Evolutionary conservation across 371 early-diverging fungal species (phyloP).

Genomic region (Zychaea mexicana): DNA sequence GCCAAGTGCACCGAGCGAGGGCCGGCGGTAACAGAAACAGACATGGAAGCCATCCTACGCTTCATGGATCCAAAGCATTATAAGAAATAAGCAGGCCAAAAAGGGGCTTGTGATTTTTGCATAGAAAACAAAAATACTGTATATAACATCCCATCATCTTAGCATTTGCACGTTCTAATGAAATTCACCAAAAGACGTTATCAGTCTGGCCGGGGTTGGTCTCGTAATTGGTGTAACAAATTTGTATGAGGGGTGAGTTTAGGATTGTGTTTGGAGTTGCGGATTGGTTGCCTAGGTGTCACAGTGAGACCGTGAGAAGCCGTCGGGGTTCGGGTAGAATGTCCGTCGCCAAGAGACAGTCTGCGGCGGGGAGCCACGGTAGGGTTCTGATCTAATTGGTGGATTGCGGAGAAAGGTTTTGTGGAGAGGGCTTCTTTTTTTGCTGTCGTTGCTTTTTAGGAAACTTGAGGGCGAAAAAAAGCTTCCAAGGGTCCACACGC

Average conservation of each 20-base stretch:
- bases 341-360: background rate
- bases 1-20: conserved; percentile 58
- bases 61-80: conserved; percentile 22
- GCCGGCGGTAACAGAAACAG: conserved; percentile 49
- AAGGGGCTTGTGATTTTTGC: too few species aligned
- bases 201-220: background rate
- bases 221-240: conserved; percentile 8
- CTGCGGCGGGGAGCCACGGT: background rate
- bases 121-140: background rate
- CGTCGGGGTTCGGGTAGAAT: background rate
- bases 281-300: conserved; percentile 2
- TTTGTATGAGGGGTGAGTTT: conserved; percentile 4
- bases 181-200: too few species aligned
- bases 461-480: background rate
- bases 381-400: background rate
- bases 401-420: background rate
- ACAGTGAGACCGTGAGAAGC: conserved; percentile 5
- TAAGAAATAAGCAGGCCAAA: too few species aligned
- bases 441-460: background rate
- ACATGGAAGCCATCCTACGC: conserved; percentile 22
- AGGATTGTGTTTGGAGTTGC: background rate
- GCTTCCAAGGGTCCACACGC: background rate
- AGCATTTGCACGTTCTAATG: too few species aligned
- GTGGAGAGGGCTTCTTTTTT: background rate
- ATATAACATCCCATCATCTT: background rate